Percentiles rank a stretch among this genome's conserved stretches.
Conservation (phyloP, 495 filamentous ascomycete species). For the Penicillium salamii region DNA sequence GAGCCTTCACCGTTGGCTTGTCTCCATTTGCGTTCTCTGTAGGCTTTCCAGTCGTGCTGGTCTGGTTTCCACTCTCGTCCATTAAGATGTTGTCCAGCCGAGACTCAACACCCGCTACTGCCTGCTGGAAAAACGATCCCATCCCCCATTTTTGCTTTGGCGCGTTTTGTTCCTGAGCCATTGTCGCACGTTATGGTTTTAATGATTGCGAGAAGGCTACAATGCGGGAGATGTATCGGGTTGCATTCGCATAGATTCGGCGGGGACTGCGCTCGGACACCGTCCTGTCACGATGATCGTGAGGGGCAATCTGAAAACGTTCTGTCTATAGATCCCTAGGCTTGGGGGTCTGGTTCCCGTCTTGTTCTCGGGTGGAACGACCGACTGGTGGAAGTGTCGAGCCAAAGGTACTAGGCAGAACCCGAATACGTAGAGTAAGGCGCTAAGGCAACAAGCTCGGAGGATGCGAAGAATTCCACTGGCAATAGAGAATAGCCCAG, state of each 20-base stretch:
- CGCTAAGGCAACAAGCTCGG: background rate
- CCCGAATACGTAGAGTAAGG: conserved; percentile 8
- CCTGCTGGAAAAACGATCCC: conserved; percentile 83
- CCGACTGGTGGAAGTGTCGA: conserved; percentile 2
- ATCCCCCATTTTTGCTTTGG: conserved; percentile 45
- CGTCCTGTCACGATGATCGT: conserved; percentile 8
- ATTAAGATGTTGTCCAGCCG: conserved; percentile 88
- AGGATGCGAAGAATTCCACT: background rate
- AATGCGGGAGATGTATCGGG: conserved; percentile 20
- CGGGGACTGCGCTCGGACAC: conserved; percentile 19
- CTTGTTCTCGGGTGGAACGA: conserved; percentile 6
- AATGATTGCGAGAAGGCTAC: conserved; percentile 8
- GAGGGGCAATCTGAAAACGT: background rate
- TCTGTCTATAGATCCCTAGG: background rate
- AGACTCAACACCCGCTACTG: conserved; percentile 91
- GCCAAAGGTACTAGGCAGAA: conserved; percentile 13
- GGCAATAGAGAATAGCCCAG: background rate
- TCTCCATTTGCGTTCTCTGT: conserved; percentile 15
- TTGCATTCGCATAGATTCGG: conserved; percentile 26
- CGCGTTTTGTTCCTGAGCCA: conserved; percentile 38
- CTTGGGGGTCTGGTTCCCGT: background rate
- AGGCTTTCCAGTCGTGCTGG: conserved; percentile 19
- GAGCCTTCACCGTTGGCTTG: conserved; percentile 14
- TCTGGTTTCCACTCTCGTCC: conserved; percentile 59
- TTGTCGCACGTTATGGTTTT: conserved; percentile 16